Evolutionary conservation across 768 basidiomycete species (phyloP), one percentile per base, ranked within the genome.

Genomic region (Tephrocybe sp.): DNA sequence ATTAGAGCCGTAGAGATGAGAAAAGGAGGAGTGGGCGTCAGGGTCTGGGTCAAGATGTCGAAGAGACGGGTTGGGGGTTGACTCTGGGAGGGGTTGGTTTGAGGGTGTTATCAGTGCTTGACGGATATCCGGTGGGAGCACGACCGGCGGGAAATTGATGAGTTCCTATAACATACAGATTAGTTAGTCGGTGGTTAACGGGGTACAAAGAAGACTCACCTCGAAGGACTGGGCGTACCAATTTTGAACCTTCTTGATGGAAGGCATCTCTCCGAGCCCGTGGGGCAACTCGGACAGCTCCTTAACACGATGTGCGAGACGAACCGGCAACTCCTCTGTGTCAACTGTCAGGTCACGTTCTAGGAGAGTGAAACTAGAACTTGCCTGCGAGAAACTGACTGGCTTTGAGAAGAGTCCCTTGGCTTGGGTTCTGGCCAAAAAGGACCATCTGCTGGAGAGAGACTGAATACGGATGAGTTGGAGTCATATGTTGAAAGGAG

Each of bases 181-280:
- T 16, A 19, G 17, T 32, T 7, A 26, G 45, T 41, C 45, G 33
- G 45, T 22, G 35, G 20, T 26, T 36, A 23, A 33, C 23, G 35
- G 6, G 41, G 42, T 23, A 14, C 39, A 71, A 33, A 42, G 20
- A 9, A 23, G 34, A 72, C 84, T 45, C 47, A 95, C 96, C 80
- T 98, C 91, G 67, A 99, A 98, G 13, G 90, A 92, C 73, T 98
- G 92, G 0, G 96, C 96, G 68, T 99, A 99, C 97, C 97, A 99
- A 62, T 96, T 87, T 73, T 94, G 95, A 53, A 99, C 91, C 65
- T 90, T 94, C 51, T 84, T 82, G 57, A 99, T 98, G 34, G 88
- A 89, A 0, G 87, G 84, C 96, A 97, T 97, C 40, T 81, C 80
- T 60, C 85, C 86, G 45, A 99, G 77, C 49, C 91, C 88, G 69